phyloP scores from a whole-genome alignment of 1,284 basidiomycete species.

The Ceratorhiza oryzae-sativae region DNA sequence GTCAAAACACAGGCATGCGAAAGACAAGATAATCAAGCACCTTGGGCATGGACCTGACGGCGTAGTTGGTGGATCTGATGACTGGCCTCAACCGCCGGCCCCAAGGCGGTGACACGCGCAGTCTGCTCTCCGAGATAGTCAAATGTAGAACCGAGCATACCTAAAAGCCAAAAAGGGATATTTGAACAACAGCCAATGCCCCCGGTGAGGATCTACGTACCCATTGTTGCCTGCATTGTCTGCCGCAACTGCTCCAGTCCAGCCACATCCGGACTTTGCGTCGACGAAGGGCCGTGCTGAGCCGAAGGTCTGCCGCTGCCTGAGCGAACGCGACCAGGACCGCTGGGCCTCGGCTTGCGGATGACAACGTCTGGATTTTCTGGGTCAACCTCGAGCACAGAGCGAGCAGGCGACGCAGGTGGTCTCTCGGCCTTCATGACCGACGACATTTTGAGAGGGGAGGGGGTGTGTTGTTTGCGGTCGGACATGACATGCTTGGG shows the following conservation, averaged over 20 bases:
- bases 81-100: slow-evolving; percentile 55
- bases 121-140: slow-evolving; percentile 57
- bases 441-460: slow-evolving; percentile 23
- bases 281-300: not conserved
- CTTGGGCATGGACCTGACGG: slow-evolving; percentile 53
- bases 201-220: slow-evolving; percentile 39
- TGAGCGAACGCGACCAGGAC: not conserved
- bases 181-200: slow-evolving; percentile 6
- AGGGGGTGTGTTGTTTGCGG: slow-evolving; percentile 18
- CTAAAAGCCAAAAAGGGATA: slow-evolving; percentile 17
- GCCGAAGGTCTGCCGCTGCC: not conserved
- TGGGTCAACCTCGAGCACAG: slow-evolving; percentile 14
- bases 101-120: slow-evolving; percentile 54
- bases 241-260: slow-evolving; percentile 55
- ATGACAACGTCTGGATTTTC: slow-evolving; percentile 7
- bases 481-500: not conserved
- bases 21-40: slow-evolving; percentile 36
- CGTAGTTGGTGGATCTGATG: slow-evolving; percentile 55
- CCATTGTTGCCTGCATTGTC: slow-evolving; percentile 56
- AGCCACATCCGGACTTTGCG: slow-evolving; percentile 49
- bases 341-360: slow-evolving; percentile 2
- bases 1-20: not conserved
- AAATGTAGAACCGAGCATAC: slow-evolving; percentile 53
- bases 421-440: slow-evolving; percentile 3
- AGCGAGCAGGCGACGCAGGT: not conserved